Percentiles rank a stretch among this genome's conserved stretches.
phyloP scores from a whole-genome alignment of 2,329 filamentous ascomycete species.

The Sporothrix pallida region DNA sequence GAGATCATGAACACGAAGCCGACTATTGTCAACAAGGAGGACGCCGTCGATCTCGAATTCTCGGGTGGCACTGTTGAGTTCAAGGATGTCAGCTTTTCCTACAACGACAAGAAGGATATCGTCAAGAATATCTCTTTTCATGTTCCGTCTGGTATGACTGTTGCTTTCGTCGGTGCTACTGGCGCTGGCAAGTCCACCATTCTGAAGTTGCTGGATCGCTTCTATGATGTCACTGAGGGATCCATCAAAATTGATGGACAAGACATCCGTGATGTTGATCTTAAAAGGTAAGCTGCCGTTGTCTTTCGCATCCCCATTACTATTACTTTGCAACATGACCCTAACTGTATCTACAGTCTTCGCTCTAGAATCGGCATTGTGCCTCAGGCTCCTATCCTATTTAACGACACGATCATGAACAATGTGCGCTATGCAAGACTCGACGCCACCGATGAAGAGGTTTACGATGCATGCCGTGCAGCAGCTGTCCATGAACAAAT shows the following conservation, averaged over 20 bases:
- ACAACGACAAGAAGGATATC: conserved; percentile 64
- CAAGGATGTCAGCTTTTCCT: conserved; percentile 61
- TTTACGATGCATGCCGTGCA: conserved; percentile 59
- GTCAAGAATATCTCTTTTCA: conserved; percentile 60
- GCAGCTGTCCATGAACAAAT: conserved; percentile 66
- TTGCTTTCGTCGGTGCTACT: conserved; percentile 66
- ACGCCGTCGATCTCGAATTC: conserved; percentile 57
- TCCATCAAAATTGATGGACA: conserved; percentile 62
- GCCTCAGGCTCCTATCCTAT: conserved; percentile 61
- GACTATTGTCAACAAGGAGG: conserved; percentile 59
- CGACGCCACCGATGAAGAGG: conserved; percentile 60
- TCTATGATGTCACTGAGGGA: conserved; percentile 62
- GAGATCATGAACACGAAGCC: conserved; percentile 64
- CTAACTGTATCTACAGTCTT: conserved; percentile 41
- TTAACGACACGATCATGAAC: conserved; percentile 64
- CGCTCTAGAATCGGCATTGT: conserved; percentile 62
- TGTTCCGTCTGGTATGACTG: conserved; percentile 58
- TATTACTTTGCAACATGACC: background rate
- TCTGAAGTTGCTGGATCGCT: conserved; percentile 63
- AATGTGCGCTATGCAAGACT: conserved; percentile 64
- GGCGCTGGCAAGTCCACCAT: conserved; percentile 66
- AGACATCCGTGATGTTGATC: conserved; percentile 60
- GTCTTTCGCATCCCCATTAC: background rate
- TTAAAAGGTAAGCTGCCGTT: conserved; percentile 49
- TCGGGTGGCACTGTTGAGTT: conserved; percentile 62